These are phyloP conservation scores for Puccinia polysora DNA, from an alignment of 1,284 basidiomycete species.

Conservation along the genomic window DNA sequence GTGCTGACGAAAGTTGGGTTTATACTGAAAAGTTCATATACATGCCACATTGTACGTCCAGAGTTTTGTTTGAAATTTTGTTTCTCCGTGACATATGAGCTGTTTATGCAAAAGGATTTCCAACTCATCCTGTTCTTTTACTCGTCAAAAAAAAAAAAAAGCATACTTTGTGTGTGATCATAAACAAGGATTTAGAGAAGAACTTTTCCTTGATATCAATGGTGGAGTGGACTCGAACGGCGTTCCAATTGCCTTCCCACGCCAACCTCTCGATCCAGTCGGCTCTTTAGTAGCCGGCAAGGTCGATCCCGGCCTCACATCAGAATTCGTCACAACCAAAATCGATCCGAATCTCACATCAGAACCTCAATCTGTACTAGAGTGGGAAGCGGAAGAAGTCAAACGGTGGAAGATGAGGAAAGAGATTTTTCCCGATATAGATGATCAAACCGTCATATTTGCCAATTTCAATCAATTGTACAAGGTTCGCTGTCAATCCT, in stretches of 20 bases:
- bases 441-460: slow-evolving; percentile 59
- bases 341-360: no score
- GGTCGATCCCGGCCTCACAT: slow-evolving; percentile 44
- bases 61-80: slow-evolving; percentile 11
- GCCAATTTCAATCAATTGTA: slow-evolving; percentile 64
- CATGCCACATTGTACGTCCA: slow-evolving; percentile 45
- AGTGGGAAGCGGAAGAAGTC: slow-evolving; percentile 59
- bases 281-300: slow-evolving; percentile 3
- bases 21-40: slow-evolving; percentile 58
- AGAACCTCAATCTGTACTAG: slow-evolving; percentile 36
- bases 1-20: slow-evolving; percentile 57
- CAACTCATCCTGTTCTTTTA: background rate
- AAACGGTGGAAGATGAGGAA: slow-evolving; percentile 57
- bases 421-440: slow-evolving; percentile 58
- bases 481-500: slow-evolving; percentile 45
- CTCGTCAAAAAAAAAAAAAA: no score
- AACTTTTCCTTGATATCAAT: slow-evolving; percentile 13
- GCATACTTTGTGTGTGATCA: slow-evolving; percentile 65
- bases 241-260: slow-evolving; percentile 23
- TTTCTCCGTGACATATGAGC: slow-evolving; percentile 59
- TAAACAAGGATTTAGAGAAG: slow-evolving; percentile 57
- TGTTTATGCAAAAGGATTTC: background rate
- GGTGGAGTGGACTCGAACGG: slow-evolving; percentile 36
- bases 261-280: slow-evolving; percentile 19
- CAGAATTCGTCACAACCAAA: no score